These are phyloP conservation scores for Fusarium sp. DNA, from an alignment of 2,329 filamentous ascomycete genomes.

Conservation along the genomic window DNA sequence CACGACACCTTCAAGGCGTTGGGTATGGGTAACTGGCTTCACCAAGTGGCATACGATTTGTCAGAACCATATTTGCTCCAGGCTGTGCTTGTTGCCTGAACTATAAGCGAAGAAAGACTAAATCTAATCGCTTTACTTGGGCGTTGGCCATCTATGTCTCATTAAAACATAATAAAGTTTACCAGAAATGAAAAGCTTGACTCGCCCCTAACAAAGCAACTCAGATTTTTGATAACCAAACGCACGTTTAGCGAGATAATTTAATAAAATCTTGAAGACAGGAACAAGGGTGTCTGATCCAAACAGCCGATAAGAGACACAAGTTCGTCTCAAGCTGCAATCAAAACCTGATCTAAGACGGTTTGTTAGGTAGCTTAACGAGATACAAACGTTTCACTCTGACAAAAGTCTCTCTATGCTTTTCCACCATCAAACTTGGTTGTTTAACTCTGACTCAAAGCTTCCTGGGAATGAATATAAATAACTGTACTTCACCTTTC, in stretches of 20 bases:
- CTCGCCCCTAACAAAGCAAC: too few species aligned
- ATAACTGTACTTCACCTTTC: too few species aligned
- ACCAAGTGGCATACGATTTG: too few species aligned
- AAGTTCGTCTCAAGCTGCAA: rapidly evolving
- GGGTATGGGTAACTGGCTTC: too few species aligned
- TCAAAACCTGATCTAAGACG: background rate
- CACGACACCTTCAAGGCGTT: too few species aligned
- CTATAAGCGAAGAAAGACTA: background rate
- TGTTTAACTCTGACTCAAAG: background rate
- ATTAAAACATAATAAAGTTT: background rate
- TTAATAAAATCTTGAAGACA: rapidly evolving
- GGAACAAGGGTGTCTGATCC: rapidly evolving
- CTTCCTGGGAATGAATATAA: background rate
- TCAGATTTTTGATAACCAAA: background rate
- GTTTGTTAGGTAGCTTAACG: background rate
- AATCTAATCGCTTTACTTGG: background rate
- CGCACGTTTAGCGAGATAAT: background rate
- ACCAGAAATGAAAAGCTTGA: background rate
- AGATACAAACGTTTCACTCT: background rate
- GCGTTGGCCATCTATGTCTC: background rate
- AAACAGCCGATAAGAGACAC: rapidly evolving
- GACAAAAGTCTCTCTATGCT: background rate
- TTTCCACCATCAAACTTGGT: background rate
- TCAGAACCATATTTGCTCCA: background rate
- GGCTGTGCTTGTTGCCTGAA: background rate